These are phyloP conservation scores for Jimgerdemannia lactiflua DNA, from an alignment of 192 early-diverging fungal genomes.

Conservation along the genomic window DNA sequence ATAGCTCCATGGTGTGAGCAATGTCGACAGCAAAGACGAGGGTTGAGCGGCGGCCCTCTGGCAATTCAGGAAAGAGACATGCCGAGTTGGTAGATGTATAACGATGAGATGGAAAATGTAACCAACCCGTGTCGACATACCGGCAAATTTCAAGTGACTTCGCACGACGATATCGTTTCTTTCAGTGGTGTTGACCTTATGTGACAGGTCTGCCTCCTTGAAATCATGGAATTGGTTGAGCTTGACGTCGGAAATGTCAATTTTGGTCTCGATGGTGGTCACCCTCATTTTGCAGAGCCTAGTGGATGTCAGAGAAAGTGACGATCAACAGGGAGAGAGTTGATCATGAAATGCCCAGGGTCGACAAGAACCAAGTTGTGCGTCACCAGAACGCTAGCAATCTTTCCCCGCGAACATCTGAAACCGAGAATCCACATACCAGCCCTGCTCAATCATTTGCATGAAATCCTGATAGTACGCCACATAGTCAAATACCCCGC, in stretches of 20 bases:
- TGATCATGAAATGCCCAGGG: too few species aligned
- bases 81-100: neutral
- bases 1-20: constrained; percentile 63
- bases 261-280: constrained; percentile 60
- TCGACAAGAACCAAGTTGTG: neutral
- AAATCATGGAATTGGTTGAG: constrained; percentile 60
- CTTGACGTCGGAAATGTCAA: constrained; percentile 45
- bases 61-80: neutral
- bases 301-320: neutral
- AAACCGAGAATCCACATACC: constrained; percentile 33
- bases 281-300: constrained; percentile 67
- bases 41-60: constrained; percentile 54
- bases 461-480: constrained; percentile 70
- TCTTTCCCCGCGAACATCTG: too few species aligned
- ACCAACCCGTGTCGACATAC: constrained; percentile 2
- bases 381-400: neutral
- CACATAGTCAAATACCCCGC: constrained; percentile 71
- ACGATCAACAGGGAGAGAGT: neutral
- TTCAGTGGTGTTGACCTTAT: constrained; percentile 48
- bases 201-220: constrained; percentile 45
- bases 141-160: constrained; percentile 54
- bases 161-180: constrained; percentile 67
- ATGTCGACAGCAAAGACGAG: constrained; percentile 91
- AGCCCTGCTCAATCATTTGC: constrained; percentile 81
- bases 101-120: neutral